Evolutionary conservation across 2,329 filamentous ascomycete genomes (phyloP).

Genomic region (Phaeosphaeria sp.): DNA sequence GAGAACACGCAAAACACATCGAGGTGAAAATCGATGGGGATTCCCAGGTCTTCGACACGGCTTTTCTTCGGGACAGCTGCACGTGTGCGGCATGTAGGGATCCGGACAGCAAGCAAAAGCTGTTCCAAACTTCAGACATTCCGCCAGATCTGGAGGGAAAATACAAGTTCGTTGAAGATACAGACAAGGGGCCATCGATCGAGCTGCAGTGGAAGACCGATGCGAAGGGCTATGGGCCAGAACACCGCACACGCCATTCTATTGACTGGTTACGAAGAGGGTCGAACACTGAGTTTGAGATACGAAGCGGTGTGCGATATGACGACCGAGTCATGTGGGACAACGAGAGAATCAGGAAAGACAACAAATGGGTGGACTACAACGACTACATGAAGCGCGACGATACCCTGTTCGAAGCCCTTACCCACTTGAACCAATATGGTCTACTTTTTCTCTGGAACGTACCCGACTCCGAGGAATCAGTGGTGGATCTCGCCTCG

Average conservation of each 20-base stretch:
- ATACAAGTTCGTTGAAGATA: conserved; percentile 43
- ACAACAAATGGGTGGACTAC: conserved; percentile 70
- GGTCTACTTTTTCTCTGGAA: conserved; percentile 80
- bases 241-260: conserved; percentile 52
- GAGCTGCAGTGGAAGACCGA: conserved; percentile 69
- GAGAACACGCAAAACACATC: conserved; percentile 35
- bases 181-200: conserved; percentile 54
- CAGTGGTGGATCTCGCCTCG: conserved; percentile 72
- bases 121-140: conserved; percentile 71
- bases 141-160: conserved; percentile 51
- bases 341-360: conserved; percentile 51
- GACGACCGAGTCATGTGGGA: conserved; percentile 56
- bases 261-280: conserved; percentile 42
- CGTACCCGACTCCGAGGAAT: conserved; percentile 71
- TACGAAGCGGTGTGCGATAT: conserved; percentile 43
- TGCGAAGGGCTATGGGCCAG: conserved; percentile 51
- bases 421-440: conserved; percentile 68
- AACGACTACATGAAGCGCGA: conserved; percentile 72
- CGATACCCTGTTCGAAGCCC: conserved; percentile 64
- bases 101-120: conserved; percentile 66
- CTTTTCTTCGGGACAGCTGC: conserved; percentile 65
- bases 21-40: conserved; percentile 43
- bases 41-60: conserved; percentile 39
- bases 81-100: conserved; percentile 64
- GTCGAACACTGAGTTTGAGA: conserved; percentile 40